Conservation (phyloP, 2,329 filamentous ascomycete species). For the Trichophyton mentagrophytes region DNA sequence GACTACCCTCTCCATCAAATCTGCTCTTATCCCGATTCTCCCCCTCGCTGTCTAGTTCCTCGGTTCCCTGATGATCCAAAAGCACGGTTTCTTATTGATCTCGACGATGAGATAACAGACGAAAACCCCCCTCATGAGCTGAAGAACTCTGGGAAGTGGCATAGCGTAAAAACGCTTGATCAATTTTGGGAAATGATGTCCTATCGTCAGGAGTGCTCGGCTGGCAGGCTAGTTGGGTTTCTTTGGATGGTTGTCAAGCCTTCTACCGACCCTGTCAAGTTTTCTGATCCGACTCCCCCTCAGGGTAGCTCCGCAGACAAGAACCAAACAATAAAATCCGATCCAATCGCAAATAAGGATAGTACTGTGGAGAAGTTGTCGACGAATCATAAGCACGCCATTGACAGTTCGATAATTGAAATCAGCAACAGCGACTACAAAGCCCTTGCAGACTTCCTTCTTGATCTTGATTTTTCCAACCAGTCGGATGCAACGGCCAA, state of each 20-base stretch:
- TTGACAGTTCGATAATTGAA: constrained; percentile 25
- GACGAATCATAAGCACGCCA: background rate
- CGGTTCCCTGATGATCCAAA: constrained; percentile 94
- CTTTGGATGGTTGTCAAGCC: constrained; percentile 80
- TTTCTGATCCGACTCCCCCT: background rate
- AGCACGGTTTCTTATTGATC: constrained; percentile 70
- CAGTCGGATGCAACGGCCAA: constrained; percentile 27
- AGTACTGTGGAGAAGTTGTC: background rate
- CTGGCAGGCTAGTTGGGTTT: constrained; percentile 83
- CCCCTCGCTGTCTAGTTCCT: constrained; percentile 73
- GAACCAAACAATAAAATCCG: background rate
- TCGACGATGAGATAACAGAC: constrained; percentile 68
- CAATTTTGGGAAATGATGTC: constrained; percentile 99
- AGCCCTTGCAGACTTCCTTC: constrained; percentile 26
- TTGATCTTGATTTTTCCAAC: constrained; percentile 33
- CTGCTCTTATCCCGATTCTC: constrained; percentile 53
- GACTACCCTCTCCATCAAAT: constrained; percentile 65
- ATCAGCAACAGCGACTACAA: constrained; percentile 31
- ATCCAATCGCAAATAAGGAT: constrained; percentile 22
- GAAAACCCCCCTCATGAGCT: constrained; percentile 30
- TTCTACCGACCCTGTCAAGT: background rate
- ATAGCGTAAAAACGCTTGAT: constrained; percentile 67
- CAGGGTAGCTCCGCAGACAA: background rate
- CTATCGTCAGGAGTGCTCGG: constrained; percentile 88
- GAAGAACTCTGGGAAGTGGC: constrained; percentile 59